Base-by-base conservation (phyloP, 352 stramenopile species). In the Globisporangium paddicum region DNA sequence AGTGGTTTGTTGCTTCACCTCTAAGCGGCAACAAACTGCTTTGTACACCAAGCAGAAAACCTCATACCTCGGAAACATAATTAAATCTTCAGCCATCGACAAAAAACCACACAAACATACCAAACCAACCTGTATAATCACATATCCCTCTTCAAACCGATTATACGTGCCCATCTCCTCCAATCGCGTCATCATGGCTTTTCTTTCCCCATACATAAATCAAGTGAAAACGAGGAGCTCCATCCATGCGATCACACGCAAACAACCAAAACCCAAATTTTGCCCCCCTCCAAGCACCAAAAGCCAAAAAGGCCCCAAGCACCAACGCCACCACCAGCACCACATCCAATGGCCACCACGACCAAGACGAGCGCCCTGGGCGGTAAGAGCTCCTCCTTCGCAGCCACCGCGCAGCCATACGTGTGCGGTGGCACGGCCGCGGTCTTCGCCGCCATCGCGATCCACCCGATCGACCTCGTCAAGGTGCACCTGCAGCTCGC, bases 381-480 rank as follows among this genome's bases (percentile, higher is more conserved):
- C 46, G 30, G 26, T 16, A 32, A 32, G 23, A 55, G 21, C 32
- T 35, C 25, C 42, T 79, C 76, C 45, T 64, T 89, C 51, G 84
- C 81, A 16, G 55, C 75, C 28, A 49, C 72, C 9, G 77, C 79
- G 11, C 85, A 92, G 71, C 85, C 85, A 10, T 94, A 94, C 58
- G 68, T 94, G 37, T 92, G 82, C 67, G 85, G 85, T 52, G 85
- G 85, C 30, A 81, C 79, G 11, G 72, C 85, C 1, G 82, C 85
- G 11, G 77, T 92, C 25, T 83, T 94, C 51, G 82, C 85, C 11
- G 82, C 85, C 35, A 61, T 90, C 10, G 82, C 78, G 55, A 95
- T 97, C 69, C 87, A 96, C 68, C 89, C 89, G 35, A 95, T 97
- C 60, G 89, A 97, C 61, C 73, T 96, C 42, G 87, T 94, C 68